Percentiles rank a stretch among this genome's conserved stretches.
Conservation (phyloP, 1,284 basidiomycete species). For the Agaricales sp. region DNA sequence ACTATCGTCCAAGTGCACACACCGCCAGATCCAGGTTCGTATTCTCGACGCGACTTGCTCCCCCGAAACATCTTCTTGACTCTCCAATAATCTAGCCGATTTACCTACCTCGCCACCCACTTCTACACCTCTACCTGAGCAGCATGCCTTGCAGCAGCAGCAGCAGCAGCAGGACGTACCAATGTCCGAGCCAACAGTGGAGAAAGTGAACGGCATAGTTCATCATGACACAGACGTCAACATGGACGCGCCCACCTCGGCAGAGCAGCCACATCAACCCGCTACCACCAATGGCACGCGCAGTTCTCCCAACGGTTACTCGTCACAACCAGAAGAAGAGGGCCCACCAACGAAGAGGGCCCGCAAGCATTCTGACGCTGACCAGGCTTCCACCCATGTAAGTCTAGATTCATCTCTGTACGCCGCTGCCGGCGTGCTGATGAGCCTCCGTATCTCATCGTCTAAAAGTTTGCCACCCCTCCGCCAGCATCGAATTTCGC, state of each 20-base stretch:
- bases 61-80: constrained; percentile 29
- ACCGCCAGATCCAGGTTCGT: constrained; percentile 40
- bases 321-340: constrained; percentile 30
- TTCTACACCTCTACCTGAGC: neutral
- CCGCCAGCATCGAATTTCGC: constrained; percentile 41
- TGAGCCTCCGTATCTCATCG: constrained; percentile 22
- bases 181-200: neutral
- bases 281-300: constrained; percentile 18
- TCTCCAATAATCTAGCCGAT: constrained; percentile 15
- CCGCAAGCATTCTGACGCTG: constrained; percentile 41
- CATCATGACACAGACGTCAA: neutral
- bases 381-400: constrained; percentile 38
- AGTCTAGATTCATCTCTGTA: constrained; percentile 10
- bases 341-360: constrained; percentile 48
- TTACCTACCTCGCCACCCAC: neutral
- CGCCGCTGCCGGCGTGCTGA: constrained; percentile 30
- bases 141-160: neutral
- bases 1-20: constrained; percentile 31
- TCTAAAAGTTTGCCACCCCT: constrained; percentile 56
- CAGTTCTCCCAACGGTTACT: constrained; percentile 9
- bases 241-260: constrained; percentile 16
- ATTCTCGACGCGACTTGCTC: constrained; percentile 16
- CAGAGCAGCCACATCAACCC: too few species aligned
- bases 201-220: neutral
- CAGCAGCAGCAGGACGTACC: neutral